A percentile compares a stretch with the other conserved stretches of the same genome.
These are phyloP conservation scores for Hyphopichia khmerensis DNA, from an alignment of 1,139 yeast species.

Conservation along the genomic window DNA sequence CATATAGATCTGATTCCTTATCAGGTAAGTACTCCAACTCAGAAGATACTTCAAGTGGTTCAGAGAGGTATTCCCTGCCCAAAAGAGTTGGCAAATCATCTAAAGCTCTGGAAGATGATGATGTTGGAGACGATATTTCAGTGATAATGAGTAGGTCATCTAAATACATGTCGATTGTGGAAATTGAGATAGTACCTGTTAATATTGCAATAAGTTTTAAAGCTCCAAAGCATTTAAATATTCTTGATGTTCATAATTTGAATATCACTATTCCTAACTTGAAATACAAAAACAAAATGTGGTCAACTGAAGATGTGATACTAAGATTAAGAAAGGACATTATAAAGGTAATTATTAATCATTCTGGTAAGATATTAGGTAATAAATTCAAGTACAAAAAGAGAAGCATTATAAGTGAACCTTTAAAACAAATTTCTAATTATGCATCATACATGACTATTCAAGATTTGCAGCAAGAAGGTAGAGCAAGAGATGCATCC, in stretches of 20 bases:
- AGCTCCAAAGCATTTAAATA: slow-evolving; percentile 64
- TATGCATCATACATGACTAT: slow-evolving; percentile 40
- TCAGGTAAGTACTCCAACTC: neutral
- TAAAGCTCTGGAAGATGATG: neutral
- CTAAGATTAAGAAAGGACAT: slow-evolving; percentile 66
- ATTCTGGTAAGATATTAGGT: slow-evolving; percentile 77
- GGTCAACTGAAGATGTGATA: slow-evolving; percentile 78
- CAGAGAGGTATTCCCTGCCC: neutral
- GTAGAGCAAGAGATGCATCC: slow-evolving; percentile 22
- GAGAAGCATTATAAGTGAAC: slow-evolving; percentile 25
- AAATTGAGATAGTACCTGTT: slow-evolving; percentile 54
- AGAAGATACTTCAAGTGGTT: neutral
- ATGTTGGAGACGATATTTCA: slow-evolving; percentile 39
- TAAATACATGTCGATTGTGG: slow-evolving; percentile 61
- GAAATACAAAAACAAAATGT: slow-evolving; percentile 62
- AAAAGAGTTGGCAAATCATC: neutral
- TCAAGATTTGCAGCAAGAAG: slow-evolving; percentile 37
- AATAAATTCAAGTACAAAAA: slow-evolving; percentile 61
- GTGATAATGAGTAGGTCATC: slow-evolving; percentile 68
- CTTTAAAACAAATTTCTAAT: slow-evolving; percentile 45
- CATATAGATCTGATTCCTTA: neutral
- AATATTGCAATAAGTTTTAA: slow-evolving; percentile 68
- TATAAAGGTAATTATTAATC: slow-evolving; percentile 63
- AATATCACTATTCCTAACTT: slow-evolving; percentile 65
- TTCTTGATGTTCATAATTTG: slow-evolving; percentile 73